These are phyloP conservation scores for Stenocarpella maydis DNA, from an alignment of 2,329 filamentous ascomycete species.

Conservation along the genomic window DNA sequence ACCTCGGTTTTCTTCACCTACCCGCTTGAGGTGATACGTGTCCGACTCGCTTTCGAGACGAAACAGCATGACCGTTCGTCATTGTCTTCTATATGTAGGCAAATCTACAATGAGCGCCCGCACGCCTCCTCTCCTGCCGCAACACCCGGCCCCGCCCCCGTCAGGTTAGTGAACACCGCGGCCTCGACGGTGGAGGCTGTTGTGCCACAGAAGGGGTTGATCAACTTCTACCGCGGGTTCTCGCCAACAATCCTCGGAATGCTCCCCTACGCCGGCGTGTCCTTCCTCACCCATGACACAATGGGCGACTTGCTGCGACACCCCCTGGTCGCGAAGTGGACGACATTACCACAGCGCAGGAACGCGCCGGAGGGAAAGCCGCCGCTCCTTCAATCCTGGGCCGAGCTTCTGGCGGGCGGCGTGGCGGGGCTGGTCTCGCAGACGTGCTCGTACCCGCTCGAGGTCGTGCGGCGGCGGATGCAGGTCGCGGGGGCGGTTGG, in stretches of 20 bases:
- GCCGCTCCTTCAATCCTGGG: slow-evolving; percentile 81
- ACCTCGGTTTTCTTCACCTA: slow-evolving; percentile 97
- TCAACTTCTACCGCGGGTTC: slow-evolving; percentile 97
- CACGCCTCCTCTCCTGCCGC: slow-evolving; percentile 49
- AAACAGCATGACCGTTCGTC: slow-evolving; percentile 75
- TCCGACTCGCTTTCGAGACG: slow-evolving; percentile 94
- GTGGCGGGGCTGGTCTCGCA: slow-evolving; percentile 89
- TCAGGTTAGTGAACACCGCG: slow-evolving; percentile 52
- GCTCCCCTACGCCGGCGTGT: slow-evolving; percentile 95
- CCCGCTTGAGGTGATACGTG: slow-evolving; percentile 89
- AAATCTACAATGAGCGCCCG: slow-evolving; percentile 84
- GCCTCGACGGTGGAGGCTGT: slow-evolving; percentile 57
- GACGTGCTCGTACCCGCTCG: slow-evolving; percentile 90
- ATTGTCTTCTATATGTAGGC: slow-evolving; percentile 77
- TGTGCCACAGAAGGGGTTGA: slow-evolving; percentile 72
- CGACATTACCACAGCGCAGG: slow-evolving; percentile 72
- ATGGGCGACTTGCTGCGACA: slow-evolving; percentile 83
- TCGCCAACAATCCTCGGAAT: slow-evolving; percentile 90
- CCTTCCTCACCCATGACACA: slow-evolving; percentile 94
- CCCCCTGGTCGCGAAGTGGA: slow-evolving; percentile 73
- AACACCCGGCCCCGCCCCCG: slow-evolving; percentile 46
- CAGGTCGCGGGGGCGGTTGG: slow-evolving; percentile 95
- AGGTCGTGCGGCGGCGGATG: slow-evolving; percentile 92
- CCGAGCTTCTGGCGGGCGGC: slow-evolving; percentile 85
- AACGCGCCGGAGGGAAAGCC: slow-evolving; percentile 66